Evolutionary conservation across 2,329 filamentous ascomycete species (phyloP).

Genomic region (Paraphoma sp.): DNA sequence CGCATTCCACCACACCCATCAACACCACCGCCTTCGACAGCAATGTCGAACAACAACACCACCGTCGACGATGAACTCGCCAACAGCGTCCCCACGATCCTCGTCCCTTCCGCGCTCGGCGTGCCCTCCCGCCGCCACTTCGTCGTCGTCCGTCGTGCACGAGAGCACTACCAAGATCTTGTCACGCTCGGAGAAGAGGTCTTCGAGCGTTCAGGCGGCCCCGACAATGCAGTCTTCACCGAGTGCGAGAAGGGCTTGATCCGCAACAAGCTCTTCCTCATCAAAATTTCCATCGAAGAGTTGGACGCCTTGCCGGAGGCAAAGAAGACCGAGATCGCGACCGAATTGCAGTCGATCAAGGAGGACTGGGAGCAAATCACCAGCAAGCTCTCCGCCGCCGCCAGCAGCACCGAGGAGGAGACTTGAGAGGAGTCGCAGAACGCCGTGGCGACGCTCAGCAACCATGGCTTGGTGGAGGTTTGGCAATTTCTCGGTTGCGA

Average conservation of each 20-base stretch:
- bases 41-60: conserved; percentile 1
- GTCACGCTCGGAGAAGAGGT: background rate
- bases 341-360: background rate
- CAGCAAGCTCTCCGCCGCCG: background rate
- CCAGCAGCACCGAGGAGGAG: background rate
- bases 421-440: conserved; percentile 98
- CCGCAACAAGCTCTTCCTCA: background rate
- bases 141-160: conserved; percentile 4
- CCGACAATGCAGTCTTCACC: background rate
- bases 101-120: background rate
- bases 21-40: background rate
- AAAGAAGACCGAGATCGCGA: background rate
- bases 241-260: background rate
- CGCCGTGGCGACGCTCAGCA: conserved; percentile 96
- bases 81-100: background rate
- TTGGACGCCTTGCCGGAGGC: background rate
- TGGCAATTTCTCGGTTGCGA: background rate
- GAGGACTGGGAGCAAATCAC: background rate
- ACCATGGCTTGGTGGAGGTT: conserved; percentile 62
- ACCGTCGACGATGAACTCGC: background rate
- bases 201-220: background rate
- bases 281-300: background rate
- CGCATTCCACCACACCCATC: background rate
- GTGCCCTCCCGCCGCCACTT: conserved; percentile 7
- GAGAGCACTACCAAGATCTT: background rate